Base-by-base conservation (phyloP, 2,329 filamentous ascomycete genomes). In the Dendryphion nanum region DNA sequence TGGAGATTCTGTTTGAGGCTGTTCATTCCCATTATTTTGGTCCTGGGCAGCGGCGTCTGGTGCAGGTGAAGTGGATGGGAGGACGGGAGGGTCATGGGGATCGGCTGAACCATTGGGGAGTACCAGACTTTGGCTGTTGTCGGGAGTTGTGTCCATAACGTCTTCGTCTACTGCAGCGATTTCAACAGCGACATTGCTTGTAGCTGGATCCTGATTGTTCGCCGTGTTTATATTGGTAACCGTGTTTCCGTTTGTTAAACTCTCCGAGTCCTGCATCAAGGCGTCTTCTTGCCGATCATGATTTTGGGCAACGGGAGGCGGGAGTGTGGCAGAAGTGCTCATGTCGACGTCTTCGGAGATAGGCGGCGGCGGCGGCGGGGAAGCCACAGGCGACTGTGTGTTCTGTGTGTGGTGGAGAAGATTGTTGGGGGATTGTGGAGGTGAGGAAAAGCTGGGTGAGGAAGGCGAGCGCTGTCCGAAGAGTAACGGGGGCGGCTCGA, bases 71-170 rank as follows among this genome's bases (percentile, higher is more conserved):
- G 35, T 42, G 18, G 50, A 47, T 18, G 52, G 47, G 33, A 35
- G 30, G 13, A 32, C 42, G 20, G 42, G 17, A 31, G 48, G 31
- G 12, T 43, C 45, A 18, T 42, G 37, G 18, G 44, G 37, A 31
- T 41, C 47, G 24, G 48, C 35, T 33, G 54, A 50, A 37, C 45
- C 48, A 32, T 54, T 50, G 14, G 58, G 48, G 41, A 56, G 43
- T 18, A 55, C 45, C 28, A 52, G 33, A 6, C 41, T 46, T 24
- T 57, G 50, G 31, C 56, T 51, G 30, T 36, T 42, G 41, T 68
- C 64, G 5, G 61, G 56, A 6, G 63, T 61, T 14, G 58, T 66
- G 38, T 69, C 66, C 66, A 69, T 69, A 26, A 51, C 55, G 37
- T 68, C 64, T 14, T 63, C 61, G 31, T 63, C 58, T 14, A 59